Percentiles rank a stretch among this genome's conserved stretches.
These are phyloP conservation scores for Centrapalus pauciflorus DNA, from an alignment of 129 eudicot genomes.

Conservation along the genomic window DNA sequence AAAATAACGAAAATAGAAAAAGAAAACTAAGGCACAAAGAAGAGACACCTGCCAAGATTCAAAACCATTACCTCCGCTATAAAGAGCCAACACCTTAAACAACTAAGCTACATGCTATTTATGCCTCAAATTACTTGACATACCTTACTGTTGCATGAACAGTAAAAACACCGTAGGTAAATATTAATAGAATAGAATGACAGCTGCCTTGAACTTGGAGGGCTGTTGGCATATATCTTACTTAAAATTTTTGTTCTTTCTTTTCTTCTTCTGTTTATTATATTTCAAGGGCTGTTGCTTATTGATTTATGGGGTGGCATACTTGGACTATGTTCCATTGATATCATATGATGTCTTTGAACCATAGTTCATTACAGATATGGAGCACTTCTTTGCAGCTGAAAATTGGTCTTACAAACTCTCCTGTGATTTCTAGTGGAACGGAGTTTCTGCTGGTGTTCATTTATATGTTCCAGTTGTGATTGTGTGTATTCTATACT, in stretches of 20 bases:
- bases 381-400: constrained; percentile 9
- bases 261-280: background rate
- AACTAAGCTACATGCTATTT: too few relatives aligned
- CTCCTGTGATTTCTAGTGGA: background rate
- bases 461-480: background rate
- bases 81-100: too few relatives aligned
- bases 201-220: background rate
- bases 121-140: too few relatives aligned
- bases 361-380: background rate
- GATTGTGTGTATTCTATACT: background rate
- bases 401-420: background rate
- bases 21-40: too few relatives aligned
- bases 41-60: too few relatives aligned
- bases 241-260: background rate
- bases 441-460: background rate
- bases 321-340: background rate
- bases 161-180: too few relatives aligned
- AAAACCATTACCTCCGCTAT: too few relatives aligned
- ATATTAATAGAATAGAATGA: too few relatives aligned
- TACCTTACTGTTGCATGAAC: too few relatives aligned
- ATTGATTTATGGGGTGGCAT: background rate
- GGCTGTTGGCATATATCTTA: background rate
- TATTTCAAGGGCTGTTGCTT: background rate
- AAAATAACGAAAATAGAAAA: too few relatives aligned
- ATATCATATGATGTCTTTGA: constrained; percentile 1